Conservation (phyloP, 1,139 yeast species). For the Candida sanyaensis region DNA sequence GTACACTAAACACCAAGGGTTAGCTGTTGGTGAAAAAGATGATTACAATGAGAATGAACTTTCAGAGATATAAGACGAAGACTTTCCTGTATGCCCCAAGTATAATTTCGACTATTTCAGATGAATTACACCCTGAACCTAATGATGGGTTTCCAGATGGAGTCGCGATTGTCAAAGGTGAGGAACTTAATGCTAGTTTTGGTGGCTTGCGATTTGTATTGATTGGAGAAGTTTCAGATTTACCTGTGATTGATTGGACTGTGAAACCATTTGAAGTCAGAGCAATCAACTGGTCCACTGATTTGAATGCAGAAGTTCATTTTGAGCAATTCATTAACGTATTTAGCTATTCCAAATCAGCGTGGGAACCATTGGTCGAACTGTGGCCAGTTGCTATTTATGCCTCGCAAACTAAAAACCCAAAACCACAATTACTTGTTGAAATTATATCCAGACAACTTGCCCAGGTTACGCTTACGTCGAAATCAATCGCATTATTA, state of each 20-base stretch:
- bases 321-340: slow-evolving; percentile 75
- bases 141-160: slow-evolving; percentile 19
- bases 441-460: slow-evolving; percentile 73
- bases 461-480: slow-evolving; percentile 80
- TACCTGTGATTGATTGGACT: slow-evolving; percentile 85
- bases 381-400: slow-evolving; percentile 84
- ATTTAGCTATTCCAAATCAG: slow-evolving; percentile 86
- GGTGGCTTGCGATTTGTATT: slow-evolving; percentile 86
- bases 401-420: slow-evolving; percentile 50
- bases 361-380: slow-evolving; percentile 96
- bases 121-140: slow-evolving; percentile 7
- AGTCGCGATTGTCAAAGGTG: slow-evolving; percentile 61
- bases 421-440: slow-evolving; percentile 50
- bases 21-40: slow-evolving; percentile 20
- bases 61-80: slow-evolving; percentile 60
- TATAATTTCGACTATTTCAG: slow-evolving; percentile 46
- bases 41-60: slow-evolving; percentile 37
- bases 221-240: slow-evolving; percentile 91
- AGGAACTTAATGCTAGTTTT: slow-evolving; percentile 65
- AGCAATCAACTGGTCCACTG: slow-evolving; percentile 91
- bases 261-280: slow-evolving; percentile 70
- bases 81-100: slow-evolving; percentile 71
- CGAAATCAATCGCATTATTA: slow-evolving; percentile 76
- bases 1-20: slow-evolving; percentile 33
- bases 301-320: slow-evolving; percentile 69